Conservation (phyloP, 148 eudicot genomes). For the Fagopyrum tataricum region DNA sequence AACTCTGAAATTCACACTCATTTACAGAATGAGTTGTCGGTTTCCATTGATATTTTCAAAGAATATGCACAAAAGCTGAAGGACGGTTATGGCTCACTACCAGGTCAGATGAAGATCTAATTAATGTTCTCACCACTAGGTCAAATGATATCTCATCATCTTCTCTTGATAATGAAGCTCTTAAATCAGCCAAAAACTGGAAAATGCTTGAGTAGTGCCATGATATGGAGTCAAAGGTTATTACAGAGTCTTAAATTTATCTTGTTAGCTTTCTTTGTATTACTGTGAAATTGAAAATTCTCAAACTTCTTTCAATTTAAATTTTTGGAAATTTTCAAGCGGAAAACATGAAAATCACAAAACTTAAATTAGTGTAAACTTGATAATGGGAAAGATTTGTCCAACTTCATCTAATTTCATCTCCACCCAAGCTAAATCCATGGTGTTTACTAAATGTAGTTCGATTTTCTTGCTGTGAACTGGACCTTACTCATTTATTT, state of each 20-base stretch:
- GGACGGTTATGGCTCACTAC: constrained; percentile 26
- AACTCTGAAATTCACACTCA: background rate
- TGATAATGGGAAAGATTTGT: too few relatives aligned
- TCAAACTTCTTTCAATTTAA: background rate
- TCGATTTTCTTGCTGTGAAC: too few relatives aligned
- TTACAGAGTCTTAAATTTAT: background rate
- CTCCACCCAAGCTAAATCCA: too few relatives aligned
- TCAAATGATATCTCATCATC: constrained; percentile 18
- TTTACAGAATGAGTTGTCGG: constrained; percentile 27
- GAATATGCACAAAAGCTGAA: constrained; percentile 36
- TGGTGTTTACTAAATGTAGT: too few relatives aligned
- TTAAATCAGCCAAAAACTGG: constrained; percentile 21
- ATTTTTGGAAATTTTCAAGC: background rate
- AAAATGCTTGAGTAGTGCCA: constrained; percentile 36
- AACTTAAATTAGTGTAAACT: background rate
- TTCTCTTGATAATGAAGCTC: constrained; percentile 23
- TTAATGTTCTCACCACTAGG: constrained; percentile 26
- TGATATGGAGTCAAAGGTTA: constrained; percentile 40
- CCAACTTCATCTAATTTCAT: too few relatives aligned
- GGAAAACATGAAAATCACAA: background rate
- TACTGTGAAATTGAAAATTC: background rate
- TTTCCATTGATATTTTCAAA: constrained; percentile 25
- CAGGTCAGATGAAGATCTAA: constrained; percentile 13
- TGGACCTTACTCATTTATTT: background rate
- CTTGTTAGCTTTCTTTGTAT: background rate